Evolutionary conservation across 345 rosid species (phyloP).

Genomic region (Bruguiera sexangula): DNA sequence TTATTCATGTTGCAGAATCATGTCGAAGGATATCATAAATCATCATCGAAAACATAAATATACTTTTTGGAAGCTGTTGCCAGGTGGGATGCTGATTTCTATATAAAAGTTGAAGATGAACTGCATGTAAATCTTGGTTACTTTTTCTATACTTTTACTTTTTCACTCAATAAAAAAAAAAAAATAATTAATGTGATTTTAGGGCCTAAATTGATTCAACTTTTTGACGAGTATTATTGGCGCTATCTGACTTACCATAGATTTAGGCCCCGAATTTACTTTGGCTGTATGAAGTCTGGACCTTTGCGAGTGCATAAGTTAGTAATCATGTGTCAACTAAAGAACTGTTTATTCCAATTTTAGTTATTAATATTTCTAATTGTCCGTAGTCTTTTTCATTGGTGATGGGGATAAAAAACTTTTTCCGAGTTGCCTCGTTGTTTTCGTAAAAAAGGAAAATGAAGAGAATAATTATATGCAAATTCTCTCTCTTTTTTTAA

Average conservation of each 20-base stretch:
- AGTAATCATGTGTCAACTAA: slow-evolving; percentile 10
- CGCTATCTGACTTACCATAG: slow-evolving; percentile 33
- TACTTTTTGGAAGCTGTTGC: slow-evolving; percentile 69
- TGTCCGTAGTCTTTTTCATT: no score
- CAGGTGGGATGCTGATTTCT: slow-evolving; percentile 82
- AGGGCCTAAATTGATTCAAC: background rate
- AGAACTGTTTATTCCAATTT: no score
- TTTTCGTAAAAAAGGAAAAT: no score
- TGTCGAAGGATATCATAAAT: slow-evolving; percentile 69
- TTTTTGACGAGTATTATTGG: slow-evolving; percentile 56
- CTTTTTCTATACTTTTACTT: slow-evolving; percentile 24
- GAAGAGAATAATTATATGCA: no score
- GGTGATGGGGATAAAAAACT: no score
- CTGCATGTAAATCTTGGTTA: slow-evolving; percentile 9
- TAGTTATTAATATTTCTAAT: no score
- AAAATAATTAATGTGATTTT: background rate
- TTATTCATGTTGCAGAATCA: slow-evolving; percentile 54
- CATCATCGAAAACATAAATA: slow-evolving; percentile 65
- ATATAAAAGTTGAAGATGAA: slow-evolving; percentile 79
- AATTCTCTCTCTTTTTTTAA: no score
- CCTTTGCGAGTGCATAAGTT: slow-evolving; percentile 89
- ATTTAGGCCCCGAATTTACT: no score
- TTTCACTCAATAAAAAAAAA: slow-evolving; percentile 13
- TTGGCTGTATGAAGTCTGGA: slow-evolving; percentile 34
- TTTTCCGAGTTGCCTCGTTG: no score